Conservation (phyloP, 768 basidiomycete species). For the Rhodotorula diobovata region DNA sequence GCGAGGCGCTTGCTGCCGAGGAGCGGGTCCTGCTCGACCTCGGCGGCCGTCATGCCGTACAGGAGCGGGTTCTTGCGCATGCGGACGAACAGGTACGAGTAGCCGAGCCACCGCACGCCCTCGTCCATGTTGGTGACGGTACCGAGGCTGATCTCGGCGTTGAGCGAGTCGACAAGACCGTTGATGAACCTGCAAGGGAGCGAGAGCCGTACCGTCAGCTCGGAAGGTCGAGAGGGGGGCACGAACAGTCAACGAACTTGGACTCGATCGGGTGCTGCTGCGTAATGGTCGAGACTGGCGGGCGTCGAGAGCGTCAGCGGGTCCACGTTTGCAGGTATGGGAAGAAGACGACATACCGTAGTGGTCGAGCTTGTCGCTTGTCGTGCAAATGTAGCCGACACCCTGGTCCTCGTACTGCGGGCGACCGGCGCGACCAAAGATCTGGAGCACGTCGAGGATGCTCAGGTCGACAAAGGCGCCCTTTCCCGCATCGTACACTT, state of each 20-base stretch:
- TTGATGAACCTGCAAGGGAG: constrained; percentile 58
- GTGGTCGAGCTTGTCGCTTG: constrained; percentile 83
- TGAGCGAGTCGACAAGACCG: constrained; percentile 84
- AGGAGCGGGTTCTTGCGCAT: constrained; percentile 80
- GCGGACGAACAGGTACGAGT: constrained; percentile 91
- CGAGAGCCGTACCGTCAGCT: too few species aligned
- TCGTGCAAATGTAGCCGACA: constrained; percentile 94
- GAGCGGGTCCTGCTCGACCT: constrained; percentile 64
- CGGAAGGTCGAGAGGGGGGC: accelerated
- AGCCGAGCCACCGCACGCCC: constrained; percentile 89
- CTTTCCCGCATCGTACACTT: constrained; percentile 85
- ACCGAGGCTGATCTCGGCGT: constrained; percentile 90
- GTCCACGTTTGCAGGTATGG: too few species aligned
- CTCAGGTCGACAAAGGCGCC: constrained; percentile 89
- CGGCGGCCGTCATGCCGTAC: constrained; percentile 65
- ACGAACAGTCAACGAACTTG: constrained; percentile 55
- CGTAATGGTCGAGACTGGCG: constrained; percentile 23
- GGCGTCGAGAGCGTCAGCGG: neutral
- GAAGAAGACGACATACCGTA: constrained; percentile 25
- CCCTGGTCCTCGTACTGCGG: constrained; percentile 69
- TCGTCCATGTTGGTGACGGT: constrained; percentile 83
- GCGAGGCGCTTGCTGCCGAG: constrained; percentile 66
- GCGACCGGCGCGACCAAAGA: constrained; percentile 89
- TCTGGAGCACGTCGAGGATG: constrained; percentile 86
- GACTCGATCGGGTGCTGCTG: constrained; percentile 89